Evolutionary conservation across 345 rosid species (phyloP).

Genomic region (Aquilaria sinensis): DNA sequence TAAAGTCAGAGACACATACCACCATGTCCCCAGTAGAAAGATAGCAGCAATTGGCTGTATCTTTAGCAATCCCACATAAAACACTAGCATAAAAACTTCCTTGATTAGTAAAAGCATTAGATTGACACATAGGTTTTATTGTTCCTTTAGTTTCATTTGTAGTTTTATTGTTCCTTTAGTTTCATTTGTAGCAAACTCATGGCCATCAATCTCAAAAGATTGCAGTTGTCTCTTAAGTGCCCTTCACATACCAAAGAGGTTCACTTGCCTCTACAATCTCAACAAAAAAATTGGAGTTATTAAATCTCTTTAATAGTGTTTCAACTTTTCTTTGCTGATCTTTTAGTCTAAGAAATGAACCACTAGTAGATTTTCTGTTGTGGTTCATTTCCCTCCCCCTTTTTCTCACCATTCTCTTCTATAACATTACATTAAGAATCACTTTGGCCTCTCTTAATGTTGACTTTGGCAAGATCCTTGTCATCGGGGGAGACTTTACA

Average conservation of each 20-base stretch:
- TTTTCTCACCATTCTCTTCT: constrained; percentile 44
- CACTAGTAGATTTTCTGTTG: constrained; percentile 61
- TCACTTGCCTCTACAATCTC: constrained; percentile 84
- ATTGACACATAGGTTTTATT: constrained; percentile 24
- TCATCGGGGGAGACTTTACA: no score
- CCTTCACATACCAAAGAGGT: constrained; percentile 78
- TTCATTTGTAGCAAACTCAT: constrained; percentile 15
- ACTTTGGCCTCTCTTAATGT: constrained; percentile 31
- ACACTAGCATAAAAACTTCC: constrained; percentile 71
- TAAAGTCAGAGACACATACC: constrained; percentile 41
- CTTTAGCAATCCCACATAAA: constrained; percentile 84
- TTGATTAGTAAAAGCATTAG: constrained; percentile 67
- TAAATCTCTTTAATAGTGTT: constrained; percentile 63
- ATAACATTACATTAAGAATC: constrained; percentile 31
- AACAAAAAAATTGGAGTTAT: constrained; percentile 90
- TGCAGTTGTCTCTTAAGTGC: constrained; percentile 24
- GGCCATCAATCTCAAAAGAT: constrained; percentile 20
- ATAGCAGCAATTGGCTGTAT: constrained; percentile 60
- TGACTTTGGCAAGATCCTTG: no score
- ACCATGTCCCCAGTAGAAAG: constrained; percentile 91
- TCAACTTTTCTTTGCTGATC: constrained; percentile 71
- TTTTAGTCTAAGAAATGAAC: constrained; percentile 82
- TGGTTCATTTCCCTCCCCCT: constrained; percentile 41
- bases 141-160: constrained; percentile 19
- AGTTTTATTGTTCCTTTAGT: constrained; percentile 18